phyloP scores from a whole-genome alignment of 192 early-diverging fungal genomes.

The Globomyces pollinis-pini region DNA sequence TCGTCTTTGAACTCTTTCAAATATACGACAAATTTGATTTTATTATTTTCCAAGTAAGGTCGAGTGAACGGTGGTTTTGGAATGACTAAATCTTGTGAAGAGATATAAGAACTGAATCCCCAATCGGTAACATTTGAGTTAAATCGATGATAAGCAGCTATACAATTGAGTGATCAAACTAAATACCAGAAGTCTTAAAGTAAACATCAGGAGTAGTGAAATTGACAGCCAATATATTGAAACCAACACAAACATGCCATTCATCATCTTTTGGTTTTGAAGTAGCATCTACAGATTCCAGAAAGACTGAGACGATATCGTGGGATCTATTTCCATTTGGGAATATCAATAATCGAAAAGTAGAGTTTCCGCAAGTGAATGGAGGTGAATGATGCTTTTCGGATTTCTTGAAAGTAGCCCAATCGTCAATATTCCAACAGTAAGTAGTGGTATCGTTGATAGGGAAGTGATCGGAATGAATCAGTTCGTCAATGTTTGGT shows the following conservation, averaged over 20 bases:
- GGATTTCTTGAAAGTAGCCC: not conserved
- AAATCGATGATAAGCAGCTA: slow-evolving; percentile 76
- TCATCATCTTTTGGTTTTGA: slow-evolving; percentile 41
- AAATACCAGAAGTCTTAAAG: not conserved
- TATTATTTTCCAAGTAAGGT: slow-evolving; percentile 65
- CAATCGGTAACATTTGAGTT: slow-evolving; percentile 78
- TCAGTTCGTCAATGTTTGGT: not conserved
- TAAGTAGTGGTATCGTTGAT: not conserved
- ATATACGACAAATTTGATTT: slow-evolving; percentile 58
- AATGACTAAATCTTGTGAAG: slow-evolving; percentile 37
- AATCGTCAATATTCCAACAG: not conserved
- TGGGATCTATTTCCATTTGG: slow-evolving; percentile 72
- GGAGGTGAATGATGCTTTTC: slow-evolving; percentile 29
- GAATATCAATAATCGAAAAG: slow-evolving; percentile 66
- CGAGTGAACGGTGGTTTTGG: slow-evolving; percentile 28
- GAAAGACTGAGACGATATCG: slow-evolving; percentile 72
- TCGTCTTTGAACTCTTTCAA: slow-evolving; percentile 76
- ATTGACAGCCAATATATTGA: not conserved
- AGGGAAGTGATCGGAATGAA: not conserved
- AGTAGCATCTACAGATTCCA: slow-evolving; percentile 74
- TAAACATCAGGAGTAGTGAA: not conserved
- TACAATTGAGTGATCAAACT: too few relatives aligned
- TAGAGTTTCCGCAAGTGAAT: slow-evolving; percentile 28
- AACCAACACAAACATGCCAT: not conserved
- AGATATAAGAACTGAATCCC: slow-evolving; percentile 83